A percentile compares a stretch with the other conserved stretches of the same genome.
These are phyloP conservation scores for Jatropha multifida DNA, from an alignment of 441 rosid species.

Conservation along the genomic window DNA sequence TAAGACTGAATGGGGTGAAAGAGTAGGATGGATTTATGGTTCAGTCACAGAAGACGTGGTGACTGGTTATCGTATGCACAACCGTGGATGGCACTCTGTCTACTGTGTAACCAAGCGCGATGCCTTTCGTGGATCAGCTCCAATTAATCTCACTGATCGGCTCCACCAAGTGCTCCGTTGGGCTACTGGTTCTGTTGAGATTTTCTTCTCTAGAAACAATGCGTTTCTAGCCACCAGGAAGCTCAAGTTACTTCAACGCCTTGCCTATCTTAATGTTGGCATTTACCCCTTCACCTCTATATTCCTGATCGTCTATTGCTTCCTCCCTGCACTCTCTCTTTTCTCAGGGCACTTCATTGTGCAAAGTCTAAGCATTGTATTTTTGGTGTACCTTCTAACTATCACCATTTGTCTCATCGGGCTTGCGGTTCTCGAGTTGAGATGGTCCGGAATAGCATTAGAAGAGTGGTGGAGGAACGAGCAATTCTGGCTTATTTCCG, in stretches of 20 bases:
- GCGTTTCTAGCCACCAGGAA: constrained; percentile 56
- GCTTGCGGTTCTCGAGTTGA: constrained; percentile 73
- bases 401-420: constrained; percentile 60
- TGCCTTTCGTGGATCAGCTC: constrained; percentile 83
- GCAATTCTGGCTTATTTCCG: constrained; percentile 83
- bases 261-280: constrained; percentile 80
- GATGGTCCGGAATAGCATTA: constrained; percentile 72
- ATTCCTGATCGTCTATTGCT: constrained; percentile 83
- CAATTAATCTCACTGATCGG: constrained; percentile 79
- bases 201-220: constrained; percentile 89
- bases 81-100: constrained; percentile 88
- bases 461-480: constrained; percentile 99
- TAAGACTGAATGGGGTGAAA: constrained; percentile 91
- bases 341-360: constrained; percentile 88
- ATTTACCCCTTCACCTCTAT: constrained; percentile 82
- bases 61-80: constrained; percentile 90
- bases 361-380: constrained; percentile 49
- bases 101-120: constrained; percentile 84
- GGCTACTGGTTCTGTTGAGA: constrained; percentile 93
- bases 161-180: constrained; percentile 88
- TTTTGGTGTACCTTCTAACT: constrained; percentile 56
- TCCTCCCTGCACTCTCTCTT: constrained; percentile 89
- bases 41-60: constrained; percentile 93
- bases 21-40: constrained; percentile 92
- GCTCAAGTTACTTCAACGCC: constrained; percentile 76